phyloP scores from a whole-genome alignment of 768 basidiomycete genomes.

The Terana coerulea region DNA sequence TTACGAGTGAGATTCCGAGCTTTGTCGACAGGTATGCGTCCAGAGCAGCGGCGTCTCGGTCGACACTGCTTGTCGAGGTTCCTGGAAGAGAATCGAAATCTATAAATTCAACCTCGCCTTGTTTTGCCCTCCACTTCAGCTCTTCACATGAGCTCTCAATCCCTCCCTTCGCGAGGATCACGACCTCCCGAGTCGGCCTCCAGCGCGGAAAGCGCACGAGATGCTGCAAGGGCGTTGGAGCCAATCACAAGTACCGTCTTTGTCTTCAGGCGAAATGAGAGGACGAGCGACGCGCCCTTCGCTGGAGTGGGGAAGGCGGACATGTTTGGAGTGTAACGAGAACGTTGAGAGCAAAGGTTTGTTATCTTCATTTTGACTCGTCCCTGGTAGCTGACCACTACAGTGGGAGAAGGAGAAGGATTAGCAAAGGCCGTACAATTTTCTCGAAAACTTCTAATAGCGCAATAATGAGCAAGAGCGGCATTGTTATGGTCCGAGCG shows the following conservation, averaged over 20 bases:
- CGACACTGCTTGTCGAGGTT: constrained; percentile 27
- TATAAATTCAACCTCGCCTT: constrained; percentile 53
- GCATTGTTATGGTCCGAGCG: too few species aligned
- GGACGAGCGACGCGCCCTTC: constrained; percentile 70
- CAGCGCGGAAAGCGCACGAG: constrained; percentile 77
- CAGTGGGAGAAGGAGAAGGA: not conserved
- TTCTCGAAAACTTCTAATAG: not conserved
- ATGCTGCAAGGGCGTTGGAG: constrained; percentile 73
- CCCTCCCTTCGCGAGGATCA: constrained; percentile 56
- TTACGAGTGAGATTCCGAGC: constrained; percentile 49
- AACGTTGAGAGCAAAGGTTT: not conserved
- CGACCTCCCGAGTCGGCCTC: constrained; percentile 74
- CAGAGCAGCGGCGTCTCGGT: constrained; percentile 41
- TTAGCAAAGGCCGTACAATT: not conserved
- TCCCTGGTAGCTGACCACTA: not conserved
- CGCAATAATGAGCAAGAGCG: too few species aligned
- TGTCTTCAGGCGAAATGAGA: constrained; percentile 63
- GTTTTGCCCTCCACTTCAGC: constrained; percentile 56
- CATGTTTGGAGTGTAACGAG: constrained; percentile 8
- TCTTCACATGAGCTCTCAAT: constrained; percentile 59
- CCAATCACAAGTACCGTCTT: constrained; percentile 71
- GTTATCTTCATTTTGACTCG: not conserved
- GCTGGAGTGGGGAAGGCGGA: constrained; percentile 28
- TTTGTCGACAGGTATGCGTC: constrained; percentile 40
- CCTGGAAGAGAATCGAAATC: constrained; percentile 48